Conservation (phyloP, 2,329 filamentous ascomycete genomes). For the Fusarium kyushuense region DNA sequence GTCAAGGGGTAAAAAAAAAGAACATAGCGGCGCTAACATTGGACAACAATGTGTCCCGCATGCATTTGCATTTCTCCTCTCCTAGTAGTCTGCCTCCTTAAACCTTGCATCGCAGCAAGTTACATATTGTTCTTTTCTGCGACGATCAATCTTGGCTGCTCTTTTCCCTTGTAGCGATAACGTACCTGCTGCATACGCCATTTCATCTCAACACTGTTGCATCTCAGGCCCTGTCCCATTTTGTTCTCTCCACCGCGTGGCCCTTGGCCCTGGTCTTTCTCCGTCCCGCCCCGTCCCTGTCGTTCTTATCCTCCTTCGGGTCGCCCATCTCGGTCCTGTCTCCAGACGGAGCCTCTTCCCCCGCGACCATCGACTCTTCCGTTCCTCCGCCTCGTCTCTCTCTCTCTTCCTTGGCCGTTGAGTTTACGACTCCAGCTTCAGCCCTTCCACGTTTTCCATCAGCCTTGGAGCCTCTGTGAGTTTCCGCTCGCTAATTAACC, state of each 20-base stretch:
- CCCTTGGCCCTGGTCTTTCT: slow-evolving; percentile 26
- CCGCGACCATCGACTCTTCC: slow-evolving; percentile 44
- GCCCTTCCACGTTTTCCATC: slow-evolving; percentile 34
- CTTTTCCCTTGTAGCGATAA: not conserved
- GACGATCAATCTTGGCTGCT: slow-evolving; percentile 10
- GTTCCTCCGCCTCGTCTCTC: slow-evolving; percentile 14
- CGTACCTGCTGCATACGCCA: slow-evolving; percentile 27
- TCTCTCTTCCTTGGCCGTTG: slow-evolving; percentile 4
- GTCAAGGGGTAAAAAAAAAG: not conserved
- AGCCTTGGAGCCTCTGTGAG: slow-evolving; percentile 13
- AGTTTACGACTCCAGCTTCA: slow-evolving; percentile 20
- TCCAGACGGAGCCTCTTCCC: slow-evolving; percentile 48
- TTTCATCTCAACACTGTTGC: slow-evolving; percentile 12
- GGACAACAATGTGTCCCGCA: not conserved
- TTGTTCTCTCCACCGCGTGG: slow-evolving; percentile 34
- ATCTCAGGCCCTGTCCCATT: slow-evolving; percentile 10
- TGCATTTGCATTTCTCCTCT: not conserved
- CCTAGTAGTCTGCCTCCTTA: slow-evolving; percentile 1
- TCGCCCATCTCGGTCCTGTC: slow-evolving; percentile 45
- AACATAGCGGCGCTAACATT: slow-evolving; percentile 7
- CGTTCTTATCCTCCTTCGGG: slow-evolving; percentile 42
- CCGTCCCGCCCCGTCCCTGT: slow-evolving; percentile 42
- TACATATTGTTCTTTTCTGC: not conserved
- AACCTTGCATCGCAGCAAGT: slow-evolving; percentile 3
- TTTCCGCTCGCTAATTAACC: slow-evolving; percentile 21